A percentile compares a stretch with the other conserved stretches of the same genome.
These are phyloP conservation scores for Russula dissimulans DNA, from an alignment of 768 basidiomycete genomes.

Conservation along the genomic window DNA sequence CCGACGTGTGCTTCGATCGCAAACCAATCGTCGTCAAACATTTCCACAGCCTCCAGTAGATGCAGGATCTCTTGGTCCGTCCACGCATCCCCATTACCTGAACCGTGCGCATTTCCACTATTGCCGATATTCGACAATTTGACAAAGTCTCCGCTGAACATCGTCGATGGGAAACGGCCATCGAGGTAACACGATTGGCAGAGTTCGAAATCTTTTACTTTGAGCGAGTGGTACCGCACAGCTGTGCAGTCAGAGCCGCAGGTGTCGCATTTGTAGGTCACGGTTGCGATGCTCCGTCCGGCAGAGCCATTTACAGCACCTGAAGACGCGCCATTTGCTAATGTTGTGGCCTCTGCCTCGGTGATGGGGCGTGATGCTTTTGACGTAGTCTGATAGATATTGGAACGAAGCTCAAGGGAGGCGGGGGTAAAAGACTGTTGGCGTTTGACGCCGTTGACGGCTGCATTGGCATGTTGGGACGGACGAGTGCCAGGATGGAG, in stretches of 20 bases:
- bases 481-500: slow-evolving; percentile 75
- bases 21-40: slow-evolving; percentile 97
- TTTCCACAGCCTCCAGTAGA: slow-evolving; percentile 93
- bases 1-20: slow-evolving; percentile 89
- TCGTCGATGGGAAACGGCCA: slow-evolving; percentile 90
- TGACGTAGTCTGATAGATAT: slow-evolving; percentile 81
- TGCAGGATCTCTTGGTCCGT: slow-evolving; percentile 81
- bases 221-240: slow-evolving; percentile 85
- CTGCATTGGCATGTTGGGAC: slow-evolving; percentile 31
- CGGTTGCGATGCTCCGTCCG: slow-evolving; percentile 28
- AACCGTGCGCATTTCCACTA: slow-evolving; percentile 29
- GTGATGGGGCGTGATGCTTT: slow-evolving; percentile 70
- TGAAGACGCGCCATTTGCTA: slow-evolving; percentile 44
- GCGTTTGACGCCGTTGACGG: slow-evolving; percentile 40
- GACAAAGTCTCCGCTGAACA: slow-evolving; percentile 97
- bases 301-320: slow-evolving; percentile 37
- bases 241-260: slow-evolving; percentile 91
- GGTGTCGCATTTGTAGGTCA: slow-evolving; percentile 77
- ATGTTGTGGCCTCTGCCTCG: slow-evolving; percentile 54
- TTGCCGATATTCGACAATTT: slow-evolving; percentile 47
- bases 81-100: slow-evolving; percentile 56
- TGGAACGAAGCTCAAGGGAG: slow-evolving; percentile 81
- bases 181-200: slow-evolving; percentile 92
- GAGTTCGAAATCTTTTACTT: slow-evolving; percentile 84
- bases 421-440: slow-evolving; percentile 41